Conservation (phyloP, 208 protist genomes). For the Leishmania tropica region DNA sequence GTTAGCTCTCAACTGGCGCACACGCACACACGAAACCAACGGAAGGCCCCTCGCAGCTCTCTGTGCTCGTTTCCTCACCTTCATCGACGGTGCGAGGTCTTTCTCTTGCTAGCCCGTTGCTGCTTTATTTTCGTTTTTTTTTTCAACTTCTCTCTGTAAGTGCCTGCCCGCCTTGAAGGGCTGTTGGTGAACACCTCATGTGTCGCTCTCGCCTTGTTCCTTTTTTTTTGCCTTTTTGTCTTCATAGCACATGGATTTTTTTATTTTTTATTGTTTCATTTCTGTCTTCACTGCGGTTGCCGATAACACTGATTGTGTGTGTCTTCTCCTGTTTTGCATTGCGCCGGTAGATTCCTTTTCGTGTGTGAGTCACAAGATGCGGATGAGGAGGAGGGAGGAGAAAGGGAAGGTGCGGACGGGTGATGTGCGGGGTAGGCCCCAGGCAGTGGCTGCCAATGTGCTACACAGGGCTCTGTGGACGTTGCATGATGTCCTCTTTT, state of each 20-base stretch:
- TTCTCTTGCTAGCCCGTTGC: not conserved
- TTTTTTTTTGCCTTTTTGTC: not conserved
- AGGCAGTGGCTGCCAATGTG: not conserved
- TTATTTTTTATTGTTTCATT: not conserved
- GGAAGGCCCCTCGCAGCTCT: not conserved
- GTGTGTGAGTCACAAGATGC: not conserved
- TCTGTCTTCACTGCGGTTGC: not conserved
- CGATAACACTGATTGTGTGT: not conserved
- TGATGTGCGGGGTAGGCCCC: not conserved
- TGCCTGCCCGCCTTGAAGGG: not conserved
- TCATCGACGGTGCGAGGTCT: not conserved
- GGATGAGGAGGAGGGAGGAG: not conserved
- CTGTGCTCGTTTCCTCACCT: not conserved
- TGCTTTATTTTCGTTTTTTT: not conserved
- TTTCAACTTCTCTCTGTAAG: not conserved
- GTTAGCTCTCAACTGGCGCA: not conserved
- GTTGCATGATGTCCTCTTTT: not conserved
- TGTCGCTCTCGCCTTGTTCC: not conserved
- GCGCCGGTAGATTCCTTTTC: not conserved
- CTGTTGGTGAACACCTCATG: not conserved
- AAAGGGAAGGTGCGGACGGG: not conserved
- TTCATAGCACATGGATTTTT: not conserved
- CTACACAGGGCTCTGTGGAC: not conserved
- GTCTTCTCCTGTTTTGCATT: not conserved
- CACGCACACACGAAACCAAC: not conserved